A percentile compares a stretch with the other conserved stretches of the same genome.
phyloP scores from a whole-genome alignment of 2,329 filamentous ascomycete genomes.

The Ampelomyces quisqualis region DNA sequence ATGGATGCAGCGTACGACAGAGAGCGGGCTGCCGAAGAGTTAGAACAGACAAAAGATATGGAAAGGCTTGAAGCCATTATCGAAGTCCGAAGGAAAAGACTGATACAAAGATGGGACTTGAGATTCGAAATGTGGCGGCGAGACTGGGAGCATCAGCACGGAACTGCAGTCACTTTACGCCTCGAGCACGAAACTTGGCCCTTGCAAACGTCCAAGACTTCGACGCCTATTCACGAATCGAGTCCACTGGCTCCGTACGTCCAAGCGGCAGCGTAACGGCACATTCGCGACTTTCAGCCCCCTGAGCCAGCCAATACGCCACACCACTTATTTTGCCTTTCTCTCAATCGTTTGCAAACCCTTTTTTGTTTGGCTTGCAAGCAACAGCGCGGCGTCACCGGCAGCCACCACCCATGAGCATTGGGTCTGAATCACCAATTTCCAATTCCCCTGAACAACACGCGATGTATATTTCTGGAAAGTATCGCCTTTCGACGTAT shows the following conservation, averaged over 20 bases:
- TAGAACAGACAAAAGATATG: constrained; percentile 35
- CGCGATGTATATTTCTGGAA: no score
- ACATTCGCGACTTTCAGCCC: no score
- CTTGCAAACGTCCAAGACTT: constrained; percentile 13
- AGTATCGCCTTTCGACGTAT: not conserved
- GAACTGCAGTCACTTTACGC: constrained; percentile 16
- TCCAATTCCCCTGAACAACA: no score
- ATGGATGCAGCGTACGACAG: constrained; percentile 37
- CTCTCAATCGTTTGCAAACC: no score
- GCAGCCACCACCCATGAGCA: no score
- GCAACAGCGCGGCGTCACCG: no score
- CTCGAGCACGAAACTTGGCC: constrained; percentile 39
- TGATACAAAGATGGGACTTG: constrained; percentile 44
- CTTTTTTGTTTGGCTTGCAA: no score
- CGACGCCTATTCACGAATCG: constrained; percentile 19
- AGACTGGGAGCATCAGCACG: constrained; percentile 38
- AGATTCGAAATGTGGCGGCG: constrained; percentile 44
- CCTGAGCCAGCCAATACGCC: not conserved
- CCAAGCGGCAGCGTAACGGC: constrained; percentile 9
- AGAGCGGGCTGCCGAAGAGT: constrained; percentile 39
- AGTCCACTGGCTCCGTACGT: constrained; percentile 25
- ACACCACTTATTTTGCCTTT: not conserved
- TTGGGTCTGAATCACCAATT: no score
- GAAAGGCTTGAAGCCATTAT: constrained; percentile 38
- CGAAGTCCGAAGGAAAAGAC: constrained; percentile 32